These are phyloP conservation scores for Leptographium lundbergii DNA, from an alignment of 2,329 filamentous ascomycete genomes.

Conservation along the genomic window DNA sequence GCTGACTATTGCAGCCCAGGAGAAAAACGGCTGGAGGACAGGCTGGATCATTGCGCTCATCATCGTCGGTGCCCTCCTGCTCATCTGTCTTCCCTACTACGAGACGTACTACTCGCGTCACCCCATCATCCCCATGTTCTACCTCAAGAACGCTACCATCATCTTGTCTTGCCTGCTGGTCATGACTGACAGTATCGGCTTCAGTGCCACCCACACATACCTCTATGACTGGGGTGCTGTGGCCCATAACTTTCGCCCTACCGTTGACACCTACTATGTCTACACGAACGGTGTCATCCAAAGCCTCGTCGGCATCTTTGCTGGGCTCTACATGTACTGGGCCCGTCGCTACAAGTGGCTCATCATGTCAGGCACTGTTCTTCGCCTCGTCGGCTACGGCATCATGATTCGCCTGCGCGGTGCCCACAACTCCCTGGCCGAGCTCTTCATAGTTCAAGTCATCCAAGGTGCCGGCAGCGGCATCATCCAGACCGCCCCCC, in stretches of 20 bases:
- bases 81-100: conserved; percentile 31
- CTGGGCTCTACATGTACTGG: conserved; percentile 6
- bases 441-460: conserved; percentile 34
- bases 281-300: conserved; percentile 7
- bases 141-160: conserved; percentile 30
- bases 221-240: conserved; percentile 8
- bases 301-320: conserved; percentile 6
- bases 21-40: conserved; percentile 27
- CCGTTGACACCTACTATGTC: conserved; percentile 4
- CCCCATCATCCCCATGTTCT: conserved; percentile 31
- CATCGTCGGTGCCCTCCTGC: conserved; percentile 24
- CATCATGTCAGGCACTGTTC: conserved; percentile 5
- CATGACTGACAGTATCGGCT: conserved; percentile 12
- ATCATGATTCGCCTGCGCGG: conserved; percentile 35
- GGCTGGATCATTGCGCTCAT: conserved; percentile 33
- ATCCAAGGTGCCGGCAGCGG: conserved; percentile 35
- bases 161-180: conserved; percentile 26
- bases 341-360: conserved; percentile 8
- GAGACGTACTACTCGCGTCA: conserved; percentile 29
- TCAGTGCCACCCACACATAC: conserved; percentile 5
- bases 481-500: conserved; percentile 27
- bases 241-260: conserved; percentile 4
- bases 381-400: conserved; percentile 8
- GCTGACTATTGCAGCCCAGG: conserved; percentile 29
- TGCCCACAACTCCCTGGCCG: conserved; percentile 27